These are phyloP conservation scores for Podospora sp. DNA, from an alignment of 495 filamentous ascomycete genomes.

Conservation along the genomic window DNA sequence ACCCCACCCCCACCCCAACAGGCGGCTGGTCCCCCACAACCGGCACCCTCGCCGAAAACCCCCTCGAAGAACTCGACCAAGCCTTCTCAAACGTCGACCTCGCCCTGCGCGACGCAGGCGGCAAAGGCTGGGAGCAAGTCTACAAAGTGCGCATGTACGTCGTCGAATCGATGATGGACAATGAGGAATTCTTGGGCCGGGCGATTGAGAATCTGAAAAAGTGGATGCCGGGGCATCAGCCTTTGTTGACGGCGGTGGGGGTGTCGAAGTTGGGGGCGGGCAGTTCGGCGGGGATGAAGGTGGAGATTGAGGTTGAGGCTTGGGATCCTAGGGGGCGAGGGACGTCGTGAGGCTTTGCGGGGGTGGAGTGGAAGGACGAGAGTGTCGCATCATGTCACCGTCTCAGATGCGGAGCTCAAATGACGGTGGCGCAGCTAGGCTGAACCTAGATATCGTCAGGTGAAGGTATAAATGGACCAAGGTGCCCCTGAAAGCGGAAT, in stretches of 20 bases:
- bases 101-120: conserved; percentile 17
- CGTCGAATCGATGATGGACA: conserved; percentile 11
- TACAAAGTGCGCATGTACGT: conserved; percentile 19
- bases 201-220: conserved; percentile 16
- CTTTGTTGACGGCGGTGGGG: conserved; percentile 23
- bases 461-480: no score
- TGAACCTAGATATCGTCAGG: no score
- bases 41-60: conserved; percentile 7
- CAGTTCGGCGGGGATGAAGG: conserved; percentile 16
- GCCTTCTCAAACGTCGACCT: conserved; percentile 26
- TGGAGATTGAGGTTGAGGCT: conserved; percentile 25
- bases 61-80: conserved; percentile 21
- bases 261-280: conserved; percentile 20
- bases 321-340: not conserved
- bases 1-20: not conserved
- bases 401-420: no score
- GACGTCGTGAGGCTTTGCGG: not conserved
- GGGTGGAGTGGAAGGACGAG: not conserved
- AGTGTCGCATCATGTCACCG: no score
- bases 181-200: conserved; percentile 17
- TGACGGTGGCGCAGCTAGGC: no score
- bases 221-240: conserved; percentile 24
- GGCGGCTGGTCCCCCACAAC: conserved; percentile 25
- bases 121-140: conserved; percentile 23
- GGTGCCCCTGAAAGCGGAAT: no score